phyloP scores from a whole-genome alignment of 352 stramenopile species.

The Globisporangium viniferum region DNA sequence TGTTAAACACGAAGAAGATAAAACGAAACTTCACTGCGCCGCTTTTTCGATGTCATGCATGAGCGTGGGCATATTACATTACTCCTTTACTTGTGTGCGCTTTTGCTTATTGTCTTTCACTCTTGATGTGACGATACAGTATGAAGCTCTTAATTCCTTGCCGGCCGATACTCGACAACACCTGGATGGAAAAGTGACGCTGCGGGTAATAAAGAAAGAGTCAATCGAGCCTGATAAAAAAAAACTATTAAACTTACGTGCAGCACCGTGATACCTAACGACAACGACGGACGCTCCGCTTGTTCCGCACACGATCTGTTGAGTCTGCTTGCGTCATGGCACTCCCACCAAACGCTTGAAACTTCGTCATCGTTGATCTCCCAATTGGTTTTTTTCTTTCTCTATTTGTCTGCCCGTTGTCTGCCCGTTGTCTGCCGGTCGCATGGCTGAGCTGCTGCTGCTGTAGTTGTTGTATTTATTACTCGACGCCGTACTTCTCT shows the following conservation, averaged over 20 bases:
- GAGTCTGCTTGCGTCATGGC: background rate
- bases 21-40: background rate
- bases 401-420: background rate
- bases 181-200: too few relatives aligned
- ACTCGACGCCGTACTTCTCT: conserved; percentile 83
- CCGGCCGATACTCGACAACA: too few relatives aligned
- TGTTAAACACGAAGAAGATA: background rate
- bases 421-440: background rate
- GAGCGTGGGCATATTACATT: background rate
- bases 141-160: too few relatives aligned
- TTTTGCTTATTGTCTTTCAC: too few relatives aligned
- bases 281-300: background rate
- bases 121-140: too few relatives aligned
- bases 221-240: background rate
- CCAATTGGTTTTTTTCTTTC: background rate
- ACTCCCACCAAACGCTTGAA: background rate
- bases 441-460: background rate
- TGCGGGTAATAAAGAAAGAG: background rate
- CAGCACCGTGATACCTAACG: background rate
- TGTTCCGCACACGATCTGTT: too few relatives aligned
- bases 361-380: background rate
- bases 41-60: background rate
- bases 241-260: background rate
- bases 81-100: background rate
- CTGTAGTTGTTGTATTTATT: conserved; percentile 20